These are phyloP conservation scores for Helianthus tuberosus DNA, from an alignment of 129 eudicot genomes.

Conservation along the genomic window DNA sequence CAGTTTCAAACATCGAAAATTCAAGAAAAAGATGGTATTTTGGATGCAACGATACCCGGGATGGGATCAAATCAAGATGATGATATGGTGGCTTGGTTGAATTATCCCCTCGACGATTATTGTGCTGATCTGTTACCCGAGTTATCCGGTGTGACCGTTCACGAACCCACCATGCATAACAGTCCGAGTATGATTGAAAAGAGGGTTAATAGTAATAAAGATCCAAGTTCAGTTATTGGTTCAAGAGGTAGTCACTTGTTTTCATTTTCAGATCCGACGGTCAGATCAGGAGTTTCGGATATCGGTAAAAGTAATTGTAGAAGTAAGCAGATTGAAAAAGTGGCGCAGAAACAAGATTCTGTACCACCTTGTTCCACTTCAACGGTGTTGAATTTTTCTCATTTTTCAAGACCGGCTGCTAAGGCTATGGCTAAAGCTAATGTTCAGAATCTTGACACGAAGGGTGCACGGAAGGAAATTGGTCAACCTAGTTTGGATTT, in stretches of 20 bases:
- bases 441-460: slow-evolving; percentile 24
- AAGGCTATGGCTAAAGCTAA: slow-evolving; percentile 45
- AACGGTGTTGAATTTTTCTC: slow-evolving; percentile 71
- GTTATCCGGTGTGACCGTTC: slow-evolving; percentile 67
- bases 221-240: slow-evolving; percentile 30
- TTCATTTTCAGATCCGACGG: slow-evolving; percentile 47
- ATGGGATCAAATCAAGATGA: slow-evolving; percentile 64
- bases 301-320: slow-evolving; percentile 38
- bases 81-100: slow-evolving; percentile 84
- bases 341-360: slow-evolving; percentile 53
- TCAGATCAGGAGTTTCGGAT: slow-evolving; percentile 62
- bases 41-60: slow-evolving; percentile 49
- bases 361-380: slow-evolving; percentile 48
- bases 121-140: slow-evolving; percentile 69
- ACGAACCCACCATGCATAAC: slow-evolving; percentile 44
- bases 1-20: slow-evolving; percentile 39
- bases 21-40: slow-evolving; percentile 50
- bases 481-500: slow-evolving; percentile 40
- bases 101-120: slow-evolving; percentile 61
- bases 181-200: slow-evolving; percentile 44
- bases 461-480: slow-evolving; percentile 34
- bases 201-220: slow-evolving; percentile 45
- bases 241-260: slow-evolving; percentile 39
- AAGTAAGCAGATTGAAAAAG: slow-evolving; percentile 28
- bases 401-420: slow-evolving; percentile 70